A percentile compares a stretch with the other conserved stretches of the same genome.
Conservation (phyloP, 805 yeast genomes). For the Cyberlindnera mississippiensis region DNA sequence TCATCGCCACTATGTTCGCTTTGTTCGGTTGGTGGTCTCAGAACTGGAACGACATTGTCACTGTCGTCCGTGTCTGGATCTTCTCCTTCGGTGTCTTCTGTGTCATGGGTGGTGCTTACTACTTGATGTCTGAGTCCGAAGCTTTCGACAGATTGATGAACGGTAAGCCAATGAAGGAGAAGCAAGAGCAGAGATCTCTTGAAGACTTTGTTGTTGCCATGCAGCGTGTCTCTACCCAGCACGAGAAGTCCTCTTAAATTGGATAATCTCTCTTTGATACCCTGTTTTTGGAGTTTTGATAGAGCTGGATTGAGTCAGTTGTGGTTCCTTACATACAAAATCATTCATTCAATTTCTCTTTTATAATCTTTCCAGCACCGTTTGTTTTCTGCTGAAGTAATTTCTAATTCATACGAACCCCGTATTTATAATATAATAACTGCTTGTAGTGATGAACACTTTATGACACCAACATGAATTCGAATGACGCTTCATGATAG, state of each 20-base stretch:
- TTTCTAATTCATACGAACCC: conserved; percentile 6
- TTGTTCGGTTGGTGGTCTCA: conserved; percentile 98
- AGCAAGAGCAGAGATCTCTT: conserved; percentile 58
- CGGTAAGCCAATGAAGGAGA: conserved; percentile 65
- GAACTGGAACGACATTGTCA: conserved; percentile 94
- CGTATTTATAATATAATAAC: background rate
- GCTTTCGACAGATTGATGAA: conserved; percentile 80
- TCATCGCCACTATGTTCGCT: conserved; percentile 88
- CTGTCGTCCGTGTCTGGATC: conserved; percentile 91
- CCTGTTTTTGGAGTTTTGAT: conserved; percentile 15
- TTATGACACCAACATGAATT: too few species aligned
- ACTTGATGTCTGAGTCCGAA: conserved; percentile 80
- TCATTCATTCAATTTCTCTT: conserved; percentile 7
- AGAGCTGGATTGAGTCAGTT: conserved; percentile 12
- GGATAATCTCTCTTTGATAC: conserved; percentile 8
- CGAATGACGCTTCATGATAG: too few species aligned
- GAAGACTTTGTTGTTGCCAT: conserved; percentile 83
- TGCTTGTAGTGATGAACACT: too few species aligned
- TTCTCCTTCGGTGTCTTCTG: conserved; percentile 98
- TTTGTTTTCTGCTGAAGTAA: conserved; percentile 7
- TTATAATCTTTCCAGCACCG: conserved; percentile 5
- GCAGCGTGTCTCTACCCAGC: conserved; percentile 89
- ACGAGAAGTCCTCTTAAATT: conserved; percentile 68
- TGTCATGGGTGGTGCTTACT: conserved; percentile 94
- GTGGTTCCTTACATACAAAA: conserved; percentile 4